Base-by-base conservation (phyloP, 2,329 filamentous ascomycete species). In the Gnomoniopsis smithogilvyi region DNA sequence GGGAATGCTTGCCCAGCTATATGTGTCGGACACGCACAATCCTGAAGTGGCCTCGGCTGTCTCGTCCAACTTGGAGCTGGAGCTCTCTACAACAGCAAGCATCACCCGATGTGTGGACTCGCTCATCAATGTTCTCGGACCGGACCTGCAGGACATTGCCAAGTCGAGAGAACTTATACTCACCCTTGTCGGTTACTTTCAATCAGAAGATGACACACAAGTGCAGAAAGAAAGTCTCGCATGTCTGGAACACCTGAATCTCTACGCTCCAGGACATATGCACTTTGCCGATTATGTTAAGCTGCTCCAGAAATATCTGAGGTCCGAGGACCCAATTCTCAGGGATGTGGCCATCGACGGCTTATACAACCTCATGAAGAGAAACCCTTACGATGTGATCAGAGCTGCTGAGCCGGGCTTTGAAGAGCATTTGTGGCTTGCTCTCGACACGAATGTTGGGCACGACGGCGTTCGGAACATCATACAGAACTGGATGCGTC, bases 101-200 rank as follows among this genome's bases (percentile, higher is more conserved):
- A 88, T 98, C 62, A 89, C 91, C 34, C 87, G 92, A 66, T 96
- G 92, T 66, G 88, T 97, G 33, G 93, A 98, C 73, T 95, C 93
- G n/a, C 81, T 96, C 24, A 92, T 99, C 75, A 98, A 98, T 66
- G 95, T 99, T 11, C 82, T 99, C 12, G 95, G 95, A 0, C 95
- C 95, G 0, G 96, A 99, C 73, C 78, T 99, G 22, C 95, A 98
- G 72, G 95, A 98, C 68, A 86, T 95, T 64, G 86, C 86, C 3
- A 97, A 96, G 74, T 91, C 92, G n/a, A 82, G 95, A 64, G 93
- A 97, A 69, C 82, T 99, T 56, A 95, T 98, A 53, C 82, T 98
- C 62, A 95, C 88, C 0, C 80, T 99, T 10, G 88, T 98, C 3
- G 82, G 85, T 3, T 89, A 96, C 64, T 95, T 98, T 67, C 87